Conservation (phyloP, 2,329 filamentous ascomycete species). For the Lithohypha guttulata region DNA sequence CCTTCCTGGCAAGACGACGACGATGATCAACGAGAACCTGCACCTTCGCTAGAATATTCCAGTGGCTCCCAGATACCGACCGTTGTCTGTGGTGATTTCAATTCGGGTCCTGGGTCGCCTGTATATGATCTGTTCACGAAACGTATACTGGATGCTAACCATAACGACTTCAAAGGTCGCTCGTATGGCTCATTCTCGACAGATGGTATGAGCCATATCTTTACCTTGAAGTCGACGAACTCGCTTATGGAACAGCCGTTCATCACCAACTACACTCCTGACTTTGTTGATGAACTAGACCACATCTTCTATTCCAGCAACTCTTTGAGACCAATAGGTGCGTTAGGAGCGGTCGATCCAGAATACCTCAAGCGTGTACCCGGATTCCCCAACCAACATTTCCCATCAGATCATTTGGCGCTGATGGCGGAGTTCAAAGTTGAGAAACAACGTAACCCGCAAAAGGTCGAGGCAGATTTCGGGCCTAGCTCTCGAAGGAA, state of each 20-base stretch:
- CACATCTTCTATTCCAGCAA: conserved; percentile 98
- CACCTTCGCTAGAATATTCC: conserved; percentile 75
- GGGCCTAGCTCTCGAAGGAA: conserved; percentile 28
- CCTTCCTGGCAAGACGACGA: conserved; percentile 42
- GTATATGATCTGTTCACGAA: conserved; percentile 83
- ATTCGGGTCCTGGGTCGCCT: conserved; percentile 75
- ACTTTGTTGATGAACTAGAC: conserved; percentile 86
- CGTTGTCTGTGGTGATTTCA: conserved; percentile 90
- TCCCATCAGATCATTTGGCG: conserved; percentile 84
- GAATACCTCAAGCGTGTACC: conserved; percentile 78
- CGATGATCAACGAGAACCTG: conserved; percentile 53
- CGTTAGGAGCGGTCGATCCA: conserved; percentile 78
- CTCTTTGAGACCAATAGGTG: conserved; percentile 67
- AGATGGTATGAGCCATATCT: conserved; percentile 87
- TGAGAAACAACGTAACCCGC: conserved; percentile 61
- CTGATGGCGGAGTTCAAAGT: conserved; percentile 82
- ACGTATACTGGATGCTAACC: conserved; percentile 65
- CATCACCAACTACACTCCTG: conserved; percentile 94
- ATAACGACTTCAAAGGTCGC: conserved; percentile 66
- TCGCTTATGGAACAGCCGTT: conserved; percentile 66
- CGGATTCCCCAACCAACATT: conserved; percentile 88
- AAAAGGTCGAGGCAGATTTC: conserved; percentile 59
- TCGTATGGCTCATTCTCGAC: conserved; percentile 90
- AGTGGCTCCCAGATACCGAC: conserved; percentile 81
- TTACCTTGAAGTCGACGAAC: conserved; percentile 77